Percentiles rank a stretch among this genome's conserved stretches.
These are phyloP conservation scores for Dendrothele bispora DNA, from an alignment of 768 basidiomycete species.

Conservation along the genomic window DNA sequence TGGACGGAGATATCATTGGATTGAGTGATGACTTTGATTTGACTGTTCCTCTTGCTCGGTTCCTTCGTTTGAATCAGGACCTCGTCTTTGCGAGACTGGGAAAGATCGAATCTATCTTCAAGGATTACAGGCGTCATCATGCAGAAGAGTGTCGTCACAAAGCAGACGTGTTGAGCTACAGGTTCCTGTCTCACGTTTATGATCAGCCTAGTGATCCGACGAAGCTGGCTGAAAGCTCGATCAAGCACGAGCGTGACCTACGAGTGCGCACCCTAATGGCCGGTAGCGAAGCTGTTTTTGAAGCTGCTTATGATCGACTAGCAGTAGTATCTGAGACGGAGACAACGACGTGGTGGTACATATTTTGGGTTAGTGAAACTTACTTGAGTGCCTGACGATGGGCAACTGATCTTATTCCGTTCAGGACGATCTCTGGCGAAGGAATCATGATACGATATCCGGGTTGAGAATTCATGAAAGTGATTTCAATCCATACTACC, in stretches of 20 bases:
- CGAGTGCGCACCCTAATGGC: slow-evolving; percentile 55
- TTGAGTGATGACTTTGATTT: slow-evolving; percentile 66
- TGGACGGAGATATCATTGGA: slow-evolving; percentile 56
- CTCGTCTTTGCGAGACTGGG: slow-evolving; percentile 44
- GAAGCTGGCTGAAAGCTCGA: slow-evolving; percentile 42
- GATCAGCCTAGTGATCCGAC: slow-evolving; percentile 49
- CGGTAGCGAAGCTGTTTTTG: slow-evolving; percentile 44
- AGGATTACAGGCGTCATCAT: slow-evolving; percentile 51
- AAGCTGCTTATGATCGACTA: slow-evolving; percentile 53
- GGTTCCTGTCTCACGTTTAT: slow-evolving; percentile 62
- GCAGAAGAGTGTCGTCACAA: slow-evolving; percentile 53
- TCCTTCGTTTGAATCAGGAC: slow-evolving; percentile 56
- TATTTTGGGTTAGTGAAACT: slow-evolving; percentile 58
- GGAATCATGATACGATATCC: slow-evolving; percentile 60
- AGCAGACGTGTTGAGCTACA: slow-evolving; percentile 53
- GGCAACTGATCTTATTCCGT: not conserved
- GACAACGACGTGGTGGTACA: slow-evolving; percentile 72
- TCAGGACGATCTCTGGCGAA: slow-evolving; percentile 75
- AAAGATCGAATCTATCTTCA: slow-evolving; percentile 46
- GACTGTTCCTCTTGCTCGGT: slow-evolving; percentile 60
- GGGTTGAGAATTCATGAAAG: slow-evolving; percentile 45
- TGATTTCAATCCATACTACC: slow-evolving; percentile 74
- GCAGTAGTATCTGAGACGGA: slow-evolving; percentile 46
- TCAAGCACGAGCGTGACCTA: slow-evolving; percentile 51
- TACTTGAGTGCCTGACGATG: not conserved